Percentiles rank a stretch among this genome's conserved stretches.
These are phyloP conservation scores for Trichomonascus vanleenenianus DNA, from an alignment of 805 yeast species.

Conservation along the genomic window DNA sequence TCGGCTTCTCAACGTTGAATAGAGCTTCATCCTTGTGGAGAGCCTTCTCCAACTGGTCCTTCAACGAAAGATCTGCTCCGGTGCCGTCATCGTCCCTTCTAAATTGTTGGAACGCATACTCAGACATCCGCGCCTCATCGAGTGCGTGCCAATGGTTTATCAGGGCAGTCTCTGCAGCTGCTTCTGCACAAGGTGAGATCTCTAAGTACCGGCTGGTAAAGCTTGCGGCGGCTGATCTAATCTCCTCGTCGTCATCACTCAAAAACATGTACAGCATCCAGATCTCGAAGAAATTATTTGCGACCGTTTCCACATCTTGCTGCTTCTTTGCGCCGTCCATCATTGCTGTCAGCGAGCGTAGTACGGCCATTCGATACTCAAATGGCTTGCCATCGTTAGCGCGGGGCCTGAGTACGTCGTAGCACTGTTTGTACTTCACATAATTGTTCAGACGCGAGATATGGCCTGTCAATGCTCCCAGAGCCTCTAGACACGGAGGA, in stretches of 20 bases:
- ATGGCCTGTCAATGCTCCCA: conserved; percentile 38
- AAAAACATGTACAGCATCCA: conserved; percentile 17
- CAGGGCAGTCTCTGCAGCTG: conserved; percentile 24
- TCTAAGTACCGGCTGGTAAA: conserved; percentile 32
- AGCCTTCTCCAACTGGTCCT: conserved; percentile 19
- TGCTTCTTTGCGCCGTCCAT: conserved; percentile 11
- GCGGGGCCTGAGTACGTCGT: conserved; percentile 23
- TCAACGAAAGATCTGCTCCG: too few species aligned
- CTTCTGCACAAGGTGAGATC: conserved; percentile 26
- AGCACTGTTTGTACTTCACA: conserved; percentile 23
- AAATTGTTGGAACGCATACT: too few species aligned
- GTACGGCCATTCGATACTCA: conserved; percentile 39
- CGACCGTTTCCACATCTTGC: background rate
- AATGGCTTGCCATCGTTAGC: conserved; percentile 39
- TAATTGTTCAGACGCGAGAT: conserved; percentile 12
- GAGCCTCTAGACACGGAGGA: conserved; percentile 41
- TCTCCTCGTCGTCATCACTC: conserved; percentile 59
- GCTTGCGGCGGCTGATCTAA: conserved; percentile 42
- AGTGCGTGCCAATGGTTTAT: too few species aligned
- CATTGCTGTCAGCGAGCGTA: conserved; percentile 36
- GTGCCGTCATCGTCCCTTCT: too few species aligned
- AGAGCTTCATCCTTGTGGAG: conserved; percentile 32
- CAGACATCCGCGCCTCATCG: too few species aligned
- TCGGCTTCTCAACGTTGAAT: conserved; percentile 61
- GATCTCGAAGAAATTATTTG: conserved; percentile 1